Conservation (phyloP, 495 filamentous ascomycete species). For the Astrothelium macrocarpum region DNA sequence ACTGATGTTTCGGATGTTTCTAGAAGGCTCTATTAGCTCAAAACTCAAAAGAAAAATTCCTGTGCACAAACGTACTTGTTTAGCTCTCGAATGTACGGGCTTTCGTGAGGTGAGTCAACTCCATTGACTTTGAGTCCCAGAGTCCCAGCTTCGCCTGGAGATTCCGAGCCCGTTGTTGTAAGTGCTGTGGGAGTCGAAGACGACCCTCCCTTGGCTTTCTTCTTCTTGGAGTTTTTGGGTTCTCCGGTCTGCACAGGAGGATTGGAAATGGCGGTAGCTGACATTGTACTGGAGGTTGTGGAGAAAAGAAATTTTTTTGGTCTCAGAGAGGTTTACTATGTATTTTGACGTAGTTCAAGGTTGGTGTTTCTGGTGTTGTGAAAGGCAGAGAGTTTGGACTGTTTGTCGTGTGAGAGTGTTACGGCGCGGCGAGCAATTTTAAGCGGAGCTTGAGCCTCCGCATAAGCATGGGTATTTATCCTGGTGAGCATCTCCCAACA, state of each 20-base stretch:
- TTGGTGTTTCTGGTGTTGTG: neutral
- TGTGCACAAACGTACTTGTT: conserved; percentile 55
- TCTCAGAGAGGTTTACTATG: neutral
- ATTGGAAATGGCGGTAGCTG: conserved; percentile 21
- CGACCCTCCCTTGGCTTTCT: conserved; percentile 33
- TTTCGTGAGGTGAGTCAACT: conserved; percentile 51
- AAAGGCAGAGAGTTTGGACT: neutral
- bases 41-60: neutral
- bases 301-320: too few species aligned
- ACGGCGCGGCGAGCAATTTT: neutral
- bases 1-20: conserved; percentile 71
- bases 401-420: conserved; percentile 4
- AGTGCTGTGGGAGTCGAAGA: conserved; percentile 9
- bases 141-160: conserved; percentile 21
- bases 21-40: conserved; percentile 27
- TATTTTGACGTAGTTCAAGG: neutral
- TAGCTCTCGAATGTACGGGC: conserved; percentile 70
- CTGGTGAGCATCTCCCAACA: neutral
- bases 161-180: conserved; percentile 11
- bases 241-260: conserved; percentile 20
- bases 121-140: conserved; percentile 35
- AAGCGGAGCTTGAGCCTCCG: neutral
- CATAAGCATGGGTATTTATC: neutral
- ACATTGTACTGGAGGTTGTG: neutral
- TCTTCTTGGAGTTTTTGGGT: conserved; percentile 35